Evolutionary conservation across 306 rosid genomes (phyloP).

Genomic region (Vigna mungo): DNA sequence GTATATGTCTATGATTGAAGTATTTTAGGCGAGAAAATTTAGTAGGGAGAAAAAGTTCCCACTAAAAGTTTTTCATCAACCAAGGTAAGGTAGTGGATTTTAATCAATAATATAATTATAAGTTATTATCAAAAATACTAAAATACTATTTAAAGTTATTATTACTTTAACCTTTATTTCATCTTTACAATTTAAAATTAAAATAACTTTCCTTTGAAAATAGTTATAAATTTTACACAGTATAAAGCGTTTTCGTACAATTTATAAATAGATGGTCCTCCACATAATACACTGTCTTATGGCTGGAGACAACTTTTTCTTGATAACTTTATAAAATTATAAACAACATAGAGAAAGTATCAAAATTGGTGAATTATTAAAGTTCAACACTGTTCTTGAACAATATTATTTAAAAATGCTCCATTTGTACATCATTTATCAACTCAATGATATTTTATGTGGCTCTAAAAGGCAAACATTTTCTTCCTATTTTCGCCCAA

Average conservation of each 20-base stretch:
- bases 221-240: background rate
- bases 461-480: background rate
- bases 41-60: too few relatives aligned
- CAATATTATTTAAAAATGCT: background rate
- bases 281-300: background rate
- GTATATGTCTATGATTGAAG: too few relatives aligned
- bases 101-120: too few relatives aligned
- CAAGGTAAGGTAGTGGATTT: too few relatives aligned
- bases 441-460: background rate
- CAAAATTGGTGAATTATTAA: slow-evolving; percentile 15
- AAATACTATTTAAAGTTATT: too few relatives aligned
- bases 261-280: background rate
- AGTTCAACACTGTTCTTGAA: background rate
- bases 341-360: background rate
- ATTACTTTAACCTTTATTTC: too few relatives aligned
- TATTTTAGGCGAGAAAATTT: too few relatives aligned
- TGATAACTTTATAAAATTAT: background rate
- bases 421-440: background rate
- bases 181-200: too few relatives aligned
- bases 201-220: background rate
- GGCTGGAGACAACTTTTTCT: background rate
- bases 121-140: too few relatives aligned
- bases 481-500: background rate
- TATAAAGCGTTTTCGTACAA: background rate
- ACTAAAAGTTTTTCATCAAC: too few relatives aligned